Evolutionary conservation across 441 rosid genomes (phyloP).

Genomic region (Geranium incanum): DNA sequence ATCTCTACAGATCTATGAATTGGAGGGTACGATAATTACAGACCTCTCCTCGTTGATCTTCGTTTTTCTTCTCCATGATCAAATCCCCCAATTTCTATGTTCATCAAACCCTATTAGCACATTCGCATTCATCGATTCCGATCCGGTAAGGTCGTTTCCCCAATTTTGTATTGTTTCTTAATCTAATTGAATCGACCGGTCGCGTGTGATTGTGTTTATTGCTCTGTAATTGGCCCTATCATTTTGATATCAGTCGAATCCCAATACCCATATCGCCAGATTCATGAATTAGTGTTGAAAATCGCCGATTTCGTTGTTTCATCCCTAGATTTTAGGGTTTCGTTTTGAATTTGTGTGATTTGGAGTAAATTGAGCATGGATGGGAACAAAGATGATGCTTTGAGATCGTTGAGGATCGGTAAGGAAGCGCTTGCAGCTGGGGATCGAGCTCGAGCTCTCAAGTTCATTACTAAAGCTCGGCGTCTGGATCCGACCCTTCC

Average conservation of each 20-base stretch:
- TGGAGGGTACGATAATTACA: neutral
- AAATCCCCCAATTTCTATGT: neutral
- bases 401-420: slow-evolving; percentile 73
- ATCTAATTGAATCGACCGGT: neutral
- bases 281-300: neutral
- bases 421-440: slow-evolving; percentile 62
- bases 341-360: neutral
- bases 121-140: neutral
- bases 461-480: slow-evolving; percentile 71
- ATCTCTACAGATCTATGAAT: slow-evolving; percentile 2
- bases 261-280: neutral
- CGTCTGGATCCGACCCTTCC: slow-evolving; percentile 73
- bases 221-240: no score
- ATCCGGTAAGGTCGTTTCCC: slow-evolving; percentile 7
- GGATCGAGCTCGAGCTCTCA: slow-evolving; percentile 68
- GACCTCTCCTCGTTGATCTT: neutral
- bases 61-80: neutral
- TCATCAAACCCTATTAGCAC: neutral
- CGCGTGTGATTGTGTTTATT: neutral
- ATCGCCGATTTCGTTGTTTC: neutral
- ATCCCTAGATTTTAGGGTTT: slow-evolving; percentile 5
- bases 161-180: neutral
- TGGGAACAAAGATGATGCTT: slow-evolving; percentile 88
- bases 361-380: slow-evolving; percentile 41
- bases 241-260: neutral